phyloP scores from a whole-genome alignment of 306 rosid genomes.

The Casuarina glauca region DNA sequence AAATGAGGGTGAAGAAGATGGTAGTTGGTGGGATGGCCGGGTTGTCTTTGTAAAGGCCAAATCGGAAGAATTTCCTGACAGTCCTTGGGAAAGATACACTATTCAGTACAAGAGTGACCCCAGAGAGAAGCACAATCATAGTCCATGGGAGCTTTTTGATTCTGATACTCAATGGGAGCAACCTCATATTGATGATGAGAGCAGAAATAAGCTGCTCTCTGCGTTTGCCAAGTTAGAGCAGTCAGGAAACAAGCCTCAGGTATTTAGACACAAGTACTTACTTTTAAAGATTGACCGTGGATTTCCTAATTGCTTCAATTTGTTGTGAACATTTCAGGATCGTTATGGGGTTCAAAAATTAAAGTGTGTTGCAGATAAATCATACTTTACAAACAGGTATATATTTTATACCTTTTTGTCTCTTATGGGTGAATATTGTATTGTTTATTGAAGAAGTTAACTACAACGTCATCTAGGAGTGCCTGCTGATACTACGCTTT shows the following conservation, averaged over 20 bases:
- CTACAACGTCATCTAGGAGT: background rate
- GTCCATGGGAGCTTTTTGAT: slow-evolving; percentile 99
- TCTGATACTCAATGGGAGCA: slow-evolving; percentile 68
- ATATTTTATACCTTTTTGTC: background rate
- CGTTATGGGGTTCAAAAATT: slow-evolving; percentile 68
- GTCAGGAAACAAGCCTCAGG: slow-evolving; percentile 65
- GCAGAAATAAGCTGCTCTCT: slow-evolving; percentile 51
- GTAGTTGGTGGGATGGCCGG: slow-evolving; percentile 97
- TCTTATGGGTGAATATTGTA: background rate
- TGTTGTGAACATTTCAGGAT: slow-evolving; percentile 57
- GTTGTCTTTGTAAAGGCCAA: slow-evolving; percentile 57
- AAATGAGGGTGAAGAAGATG: slow-evolving; percentile 72
- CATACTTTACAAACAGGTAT: slow-evolving; percentile 79
- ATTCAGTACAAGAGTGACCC: slow-evolving; percentile 75
- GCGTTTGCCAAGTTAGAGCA: slow-evolving; percentile 59
- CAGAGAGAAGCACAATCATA: slow-evolving; percentile 67
- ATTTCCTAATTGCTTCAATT: slow-evolving; percentile 27
- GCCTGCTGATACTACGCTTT: background rate
- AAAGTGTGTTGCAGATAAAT: slow-evolving; percentile 55
- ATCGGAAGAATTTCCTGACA: slow-evolving; percentile 73
- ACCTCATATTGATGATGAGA: slow-evolving; percentile 60
- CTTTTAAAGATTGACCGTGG: slow-evolving; percentile 12
- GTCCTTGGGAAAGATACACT: slow-evolving; percentile 92
- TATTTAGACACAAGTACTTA: slow-evolving; percentile 28
- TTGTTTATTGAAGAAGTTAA: background rate